Evolutionary conservation across 2,329 filamentous ascomycete species (phyloP).

Genomic region (Dendrostoma leiphaemia): DNA sequence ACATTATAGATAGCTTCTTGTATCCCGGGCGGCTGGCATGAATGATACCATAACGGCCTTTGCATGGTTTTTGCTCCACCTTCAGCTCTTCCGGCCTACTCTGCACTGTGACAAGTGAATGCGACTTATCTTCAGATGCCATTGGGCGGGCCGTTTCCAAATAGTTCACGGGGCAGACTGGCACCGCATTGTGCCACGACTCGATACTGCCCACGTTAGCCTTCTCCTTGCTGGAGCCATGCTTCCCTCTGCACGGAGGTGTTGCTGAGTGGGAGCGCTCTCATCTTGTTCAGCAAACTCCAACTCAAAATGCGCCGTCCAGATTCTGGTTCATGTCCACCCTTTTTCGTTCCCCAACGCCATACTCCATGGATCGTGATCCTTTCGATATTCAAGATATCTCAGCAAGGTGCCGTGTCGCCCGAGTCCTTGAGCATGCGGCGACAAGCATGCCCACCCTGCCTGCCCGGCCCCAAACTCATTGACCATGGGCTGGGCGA

Average conservation of each 20-base stretch:
- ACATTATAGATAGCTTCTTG: not conserved
- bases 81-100: not conserved
- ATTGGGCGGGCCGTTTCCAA: not conserved
- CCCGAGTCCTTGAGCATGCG: too few relatives aligned
- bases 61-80: not conserved
- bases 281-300: not conserved
- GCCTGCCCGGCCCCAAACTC: too few relatives aligned
- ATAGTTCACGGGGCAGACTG: not conserved
- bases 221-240: not conserved
- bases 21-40: not conserved
- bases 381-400: too few relatives aligned
- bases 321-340: conserved; percentile 3
- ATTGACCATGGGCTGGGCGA: too few relatives aligned
- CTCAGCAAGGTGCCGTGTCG: too few relatives aligned
- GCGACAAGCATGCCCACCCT: too few relatives aligned
- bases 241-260: too few relatives aligned
- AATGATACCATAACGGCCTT: not conserved
- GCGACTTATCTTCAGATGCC: not conserved
- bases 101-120: not conserved
- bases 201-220: not conserved
- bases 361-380: conserved; percentile 15
- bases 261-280: not conserved
- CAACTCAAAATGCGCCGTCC: not conserved
- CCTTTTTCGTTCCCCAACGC: conserved; percentile 7
- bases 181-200: not conserved